Evolutionary conservation across 139 green algal species (phyloP).

Genomic region (Cymbomonas tetramitiformis): DNA sequence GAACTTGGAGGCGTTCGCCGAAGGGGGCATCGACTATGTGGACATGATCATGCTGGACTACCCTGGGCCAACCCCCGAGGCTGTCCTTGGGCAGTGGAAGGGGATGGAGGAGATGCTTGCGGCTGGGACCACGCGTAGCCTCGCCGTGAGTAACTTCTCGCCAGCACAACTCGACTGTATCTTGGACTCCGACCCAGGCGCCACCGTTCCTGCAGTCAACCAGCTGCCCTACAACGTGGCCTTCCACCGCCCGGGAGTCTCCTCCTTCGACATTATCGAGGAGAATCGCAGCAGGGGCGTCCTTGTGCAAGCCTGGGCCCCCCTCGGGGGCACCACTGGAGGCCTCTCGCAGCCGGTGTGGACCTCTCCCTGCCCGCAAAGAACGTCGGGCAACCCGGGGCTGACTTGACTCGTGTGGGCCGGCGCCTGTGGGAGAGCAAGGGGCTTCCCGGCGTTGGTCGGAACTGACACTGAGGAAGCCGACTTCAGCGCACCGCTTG

Average conservation of each 20-base stretch:
- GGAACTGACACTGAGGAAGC: too few relatives aligned
- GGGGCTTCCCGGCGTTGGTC: too few relatives aligned
- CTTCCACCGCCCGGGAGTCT: neutral
- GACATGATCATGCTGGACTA: slow-evolving; percentile 13
- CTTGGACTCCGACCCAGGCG: neutral
- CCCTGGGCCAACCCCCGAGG: neutral
- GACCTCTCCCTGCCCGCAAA: too few relatives aligned
- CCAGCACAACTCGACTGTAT: neutral
- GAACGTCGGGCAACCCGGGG: too few relatives aligned
- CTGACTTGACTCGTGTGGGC: too few relatives aligned
- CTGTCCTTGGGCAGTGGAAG: neutral
- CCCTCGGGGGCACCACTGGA: too few relatives aligned
- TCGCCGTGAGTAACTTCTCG: slow-evolving; percentile 2
- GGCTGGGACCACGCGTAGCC: neutral
- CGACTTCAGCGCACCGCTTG: too few relatives aligned
- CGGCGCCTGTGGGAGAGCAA: too few relatives aligned
- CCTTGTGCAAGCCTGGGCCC: neutral
- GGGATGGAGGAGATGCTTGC: neutral
- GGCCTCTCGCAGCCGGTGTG: too few relatives aligned
- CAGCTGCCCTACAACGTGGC: neutral
- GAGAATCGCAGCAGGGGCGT: neutral
- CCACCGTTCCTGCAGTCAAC: neutral
- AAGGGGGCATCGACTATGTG: neutral
- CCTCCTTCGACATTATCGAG: too few relatives aligned
- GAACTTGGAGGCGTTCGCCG: neutral